Percentiles rank a stretch among this genome's conserved stretches.
Evolutionary conservation across 495 filamentous ascomycete genomes (phyloP).

Genomic region (Saxophila tyrrhenica): DNA sequence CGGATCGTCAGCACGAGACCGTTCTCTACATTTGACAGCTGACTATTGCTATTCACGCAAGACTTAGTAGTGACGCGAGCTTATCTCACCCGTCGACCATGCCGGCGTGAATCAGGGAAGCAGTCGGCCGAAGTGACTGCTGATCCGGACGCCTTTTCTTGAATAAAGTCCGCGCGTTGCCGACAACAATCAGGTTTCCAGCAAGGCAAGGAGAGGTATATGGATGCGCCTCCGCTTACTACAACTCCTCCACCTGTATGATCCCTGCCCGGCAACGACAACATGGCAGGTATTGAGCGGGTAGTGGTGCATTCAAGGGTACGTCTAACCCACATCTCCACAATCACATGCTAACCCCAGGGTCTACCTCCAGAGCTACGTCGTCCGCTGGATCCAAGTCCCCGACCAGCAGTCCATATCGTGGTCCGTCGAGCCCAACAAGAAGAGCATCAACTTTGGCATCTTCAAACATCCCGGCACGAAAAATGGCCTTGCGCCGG

Average conservation of each 20-base stretch:
- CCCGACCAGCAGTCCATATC: constrained; percentile 82
- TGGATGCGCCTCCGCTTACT: neutral
- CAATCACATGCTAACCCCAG: too few relatives aligned
- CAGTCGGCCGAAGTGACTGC: neutral
- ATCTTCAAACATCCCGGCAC: constrained; percentile 91
- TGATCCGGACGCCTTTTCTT: neutral
- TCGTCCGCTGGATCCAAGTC: constrained; percentile 93
- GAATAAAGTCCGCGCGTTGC: too few relatives aligned
- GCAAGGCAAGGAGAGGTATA: too few relatives aligned
- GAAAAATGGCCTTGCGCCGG: constrained; percentile 39
- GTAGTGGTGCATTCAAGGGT: constrained; percentile 97
- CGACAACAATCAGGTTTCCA: too few relatives aligned
- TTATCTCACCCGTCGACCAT: neutral
- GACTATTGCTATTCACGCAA: neutral
- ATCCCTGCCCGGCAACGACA: neutral
- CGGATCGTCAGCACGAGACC: too few relatives aligned
- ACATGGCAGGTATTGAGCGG: constrained; percentile 91
- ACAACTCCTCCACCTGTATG: too few relatives aligned
- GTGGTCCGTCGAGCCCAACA: constrained; percentile 94
- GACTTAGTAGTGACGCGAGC: too few relatives aligned
- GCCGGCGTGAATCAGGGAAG: neutral
- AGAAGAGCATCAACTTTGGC: constrained; percentile 95
- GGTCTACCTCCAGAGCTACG: constrained; percentile 82
- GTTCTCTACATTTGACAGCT: too few relatives aligned
- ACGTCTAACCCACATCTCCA: too few relatives aligned